These are phyloP conservation scores for Neonectria punicea DNA, from an alignment of 2,329 filamentous ascomycete species.

Conservation along the genomic window DNA sequence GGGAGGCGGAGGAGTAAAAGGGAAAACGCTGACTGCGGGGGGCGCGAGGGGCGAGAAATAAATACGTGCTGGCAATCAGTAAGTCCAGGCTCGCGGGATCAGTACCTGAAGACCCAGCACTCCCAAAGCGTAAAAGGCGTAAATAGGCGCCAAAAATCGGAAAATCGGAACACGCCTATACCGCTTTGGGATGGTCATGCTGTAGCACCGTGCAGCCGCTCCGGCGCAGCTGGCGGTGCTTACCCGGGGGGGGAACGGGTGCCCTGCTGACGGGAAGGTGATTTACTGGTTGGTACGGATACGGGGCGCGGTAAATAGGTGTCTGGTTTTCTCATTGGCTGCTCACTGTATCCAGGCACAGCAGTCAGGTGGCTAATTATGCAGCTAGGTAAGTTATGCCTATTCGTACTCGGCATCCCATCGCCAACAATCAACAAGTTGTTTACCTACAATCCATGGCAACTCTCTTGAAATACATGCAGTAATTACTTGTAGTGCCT, in stretches of 20 bases:
- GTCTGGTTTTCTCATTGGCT: slow-evolving; percentile 19
- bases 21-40: slow-evolving; percentile 41
- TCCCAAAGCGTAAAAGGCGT: slow-evolving; percentile 22
- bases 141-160: slow-evolving; percentile 13
- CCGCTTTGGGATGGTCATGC: slow-evolving; percentile 12
- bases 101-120: slow-evolving; percentile 35
- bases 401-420: neutral
- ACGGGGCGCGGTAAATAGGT: neutral
- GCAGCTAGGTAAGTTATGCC: too few species aligned
- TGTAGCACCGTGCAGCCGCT: neutral
- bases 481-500: too few species aligned
- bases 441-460: neutral
- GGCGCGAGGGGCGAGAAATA: slow-evolving; percentile 44
- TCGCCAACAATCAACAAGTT: neutral
- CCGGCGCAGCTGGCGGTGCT: neutral
- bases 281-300: slow-evolving; percentile 1
- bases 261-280: neutral
- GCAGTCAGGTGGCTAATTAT: neutral
- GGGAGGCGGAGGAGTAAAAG: slow-evolving; percentile 34
- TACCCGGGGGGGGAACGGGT: neutral
- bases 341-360: neutral
- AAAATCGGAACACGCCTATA: slow-evolving; percentile 20
- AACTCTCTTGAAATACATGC: too few species aligned
- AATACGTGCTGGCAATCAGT: slow-evolving; percentile 54
- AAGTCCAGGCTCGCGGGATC: slow-evolving; percentile 37